Conservation (phyloP, 176 grass and related monocot species). For the Calamus simplicifolius region DNA sequence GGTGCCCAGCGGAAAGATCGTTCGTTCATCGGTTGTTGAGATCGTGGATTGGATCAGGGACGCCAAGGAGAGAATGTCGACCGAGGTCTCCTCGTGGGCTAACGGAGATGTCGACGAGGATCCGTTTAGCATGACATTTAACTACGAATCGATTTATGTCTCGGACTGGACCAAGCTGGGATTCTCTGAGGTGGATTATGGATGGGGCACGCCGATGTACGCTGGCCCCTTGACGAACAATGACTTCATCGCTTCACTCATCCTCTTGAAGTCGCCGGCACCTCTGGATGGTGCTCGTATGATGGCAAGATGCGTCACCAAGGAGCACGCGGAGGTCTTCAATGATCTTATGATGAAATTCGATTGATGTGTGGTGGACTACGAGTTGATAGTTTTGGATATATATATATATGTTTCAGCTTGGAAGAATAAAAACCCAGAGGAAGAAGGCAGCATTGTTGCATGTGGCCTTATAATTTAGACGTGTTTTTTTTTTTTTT, state of each 20-base stretch:
- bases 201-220: slow-evolving; percentile 61
- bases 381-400: no score
- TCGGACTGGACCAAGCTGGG: slow-evolving; percentile 99
- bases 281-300: slow-evolving; percentile 69
- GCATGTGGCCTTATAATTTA: no score
- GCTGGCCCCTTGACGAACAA: slow-evolving; percentile 85
- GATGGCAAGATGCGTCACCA: slow-evolving; percentile 78
- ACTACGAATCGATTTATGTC: slow-evolving; percentile 92
- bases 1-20: slow-evolving; percentile 33
- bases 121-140: slow-evolving; percentile 87
- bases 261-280: slow-evolving; percentile 65
- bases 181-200: slow-evolving; percentile 87
- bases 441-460: no score
- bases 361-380: no score
- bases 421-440: no score
- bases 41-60: slow-evolving; percentile 59
- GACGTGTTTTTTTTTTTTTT: no score
- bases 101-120: slow-evolving; percentile 44
- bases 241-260: slow-evolving; percentile 82
- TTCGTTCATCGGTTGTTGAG: slow-evolving; percentile 38
- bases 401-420: no score
- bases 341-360: no score
- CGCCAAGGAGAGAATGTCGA: slow-evolving; percentile 66
- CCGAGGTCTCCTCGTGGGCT: slow-evolving; percentile 61
- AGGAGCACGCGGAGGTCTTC: slow-evolving; percentile 47